Evolutionary conservation across 2,329 filamentous ascomycete genomes (phyloP).

Genomic region (Aspergillus clavatus): DNA sequence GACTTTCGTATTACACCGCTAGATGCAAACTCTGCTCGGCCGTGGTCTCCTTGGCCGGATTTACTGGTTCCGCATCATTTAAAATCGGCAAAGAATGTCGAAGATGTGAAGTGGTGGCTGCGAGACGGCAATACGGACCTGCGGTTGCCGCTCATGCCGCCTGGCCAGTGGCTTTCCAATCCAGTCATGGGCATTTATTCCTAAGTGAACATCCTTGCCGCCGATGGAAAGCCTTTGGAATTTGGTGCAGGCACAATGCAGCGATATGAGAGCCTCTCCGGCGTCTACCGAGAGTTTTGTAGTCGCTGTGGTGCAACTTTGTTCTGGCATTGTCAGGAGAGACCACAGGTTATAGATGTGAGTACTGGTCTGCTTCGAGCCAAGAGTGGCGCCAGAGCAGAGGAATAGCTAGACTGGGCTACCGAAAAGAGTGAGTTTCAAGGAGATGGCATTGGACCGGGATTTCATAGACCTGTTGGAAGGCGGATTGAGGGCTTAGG

Average conservation of each 20-base stretch:
- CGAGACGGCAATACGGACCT: conserved; percentile 46
- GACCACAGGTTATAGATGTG: conserved; percentile 58
- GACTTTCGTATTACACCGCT: conserved; percentile 56
- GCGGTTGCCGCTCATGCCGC: conserved; percentile 60
- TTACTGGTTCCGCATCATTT: conserved; percentile 48
- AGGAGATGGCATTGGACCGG: conserved; percentile 47
- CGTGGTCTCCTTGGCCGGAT: conserved; percentile 51
- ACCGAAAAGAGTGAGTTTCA: conserved; percentile 55
- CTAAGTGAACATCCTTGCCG: conserved; percentile 52
- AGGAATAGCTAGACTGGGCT: conserved; percentile 61
- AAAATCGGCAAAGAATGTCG: conserved; percentile 40
- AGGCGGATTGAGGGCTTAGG: conserved; percentile 17
- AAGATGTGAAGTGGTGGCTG: conserved; percentile 59
- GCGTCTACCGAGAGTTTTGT: conserved; percentile 59
- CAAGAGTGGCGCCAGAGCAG: conserved; percentile 50
- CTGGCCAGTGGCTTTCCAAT: conserved; percentile 58
- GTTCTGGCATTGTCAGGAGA: conserved; percentile 55
- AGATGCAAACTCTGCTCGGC: conserved; percentile 41
- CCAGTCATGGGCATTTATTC: conserved; percentile 63
- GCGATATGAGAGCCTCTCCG: conserved; percentile 50
- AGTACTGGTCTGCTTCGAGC: conserved; percentile 56
- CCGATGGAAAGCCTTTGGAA: conserved; percentile 29
- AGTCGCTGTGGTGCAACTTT: conserved; percentile 57
- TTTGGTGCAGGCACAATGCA: conserved; percentile 45
- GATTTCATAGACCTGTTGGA: conserved; percentile 26